Evolutionary conservation across 2,329 filamentous ascomycete genomes (phyloP).

Genomic region (Beauveria bassiana): DNA sequence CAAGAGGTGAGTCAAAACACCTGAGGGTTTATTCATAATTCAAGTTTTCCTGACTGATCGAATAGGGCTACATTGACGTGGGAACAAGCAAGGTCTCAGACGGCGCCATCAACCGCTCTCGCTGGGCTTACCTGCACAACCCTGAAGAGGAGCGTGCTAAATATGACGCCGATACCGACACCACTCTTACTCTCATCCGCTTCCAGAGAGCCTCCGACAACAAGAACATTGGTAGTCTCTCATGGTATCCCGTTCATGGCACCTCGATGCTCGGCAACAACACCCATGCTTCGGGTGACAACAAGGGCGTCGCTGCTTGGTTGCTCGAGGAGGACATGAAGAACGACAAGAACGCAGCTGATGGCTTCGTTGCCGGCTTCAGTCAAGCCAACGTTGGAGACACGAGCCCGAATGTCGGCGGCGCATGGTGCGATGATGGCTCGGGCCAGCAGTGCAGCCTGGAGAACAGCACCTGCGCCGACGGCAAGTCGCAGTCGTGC

Average conservation of each 20-base stretch:
- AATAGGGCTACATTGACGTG: constrained; percentile 58
- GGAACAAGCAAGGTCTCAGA: constrained; percentile 62
- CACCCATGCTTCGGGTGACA: constrained; percentile 82
- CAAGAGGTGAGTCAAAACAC: constrained; percentile 32
- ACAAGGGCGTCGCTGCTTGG: constrained; percentile 87
- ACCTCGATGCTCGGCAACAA: constrained; percentile 91
- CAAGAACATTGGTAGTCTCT: constrained; percentile 72
- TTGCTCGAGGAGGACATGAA: constrained; percentile 67
- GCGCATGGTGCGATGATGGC: constrained; percentile 84
- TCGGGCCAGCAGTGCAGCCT: constrained; percentile 63
- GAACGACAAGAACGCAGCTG: constrained; percentile 45
- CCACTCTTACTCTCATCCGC: constrained; percentile 64
- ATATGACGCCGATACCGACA: constrained; percentile 52
- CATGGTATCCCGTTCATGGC: constrained; percentile 88
- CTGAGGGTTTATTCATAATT: too few relatives aligned
- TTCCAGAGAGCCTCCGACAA: constrained; percentile 67
- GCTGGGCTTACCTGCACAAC: constrained; percentile 82
- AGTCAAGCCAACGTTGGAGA: constrained; percentile 89
- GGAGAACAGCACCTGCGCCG: constrained; percentile 74
- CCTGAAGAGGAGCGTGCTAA: constrained; percentile 63
- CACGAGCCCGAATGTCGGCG: constrained; percentile 79
- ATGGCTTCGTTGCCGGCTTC: constrained; percentile 80
- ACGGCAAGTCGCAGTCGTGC: constrained; percentile 61
- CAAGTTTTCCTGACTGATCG: neutral
- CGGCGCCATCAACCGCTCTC: constrained; percentile 82